Evolutionary conservation across 2,329 filamentous ascomycete genomes (phyloP), one percentile per base, ranked within the genome.

Genomic region (Trichocomaceae sp.): DNA sequence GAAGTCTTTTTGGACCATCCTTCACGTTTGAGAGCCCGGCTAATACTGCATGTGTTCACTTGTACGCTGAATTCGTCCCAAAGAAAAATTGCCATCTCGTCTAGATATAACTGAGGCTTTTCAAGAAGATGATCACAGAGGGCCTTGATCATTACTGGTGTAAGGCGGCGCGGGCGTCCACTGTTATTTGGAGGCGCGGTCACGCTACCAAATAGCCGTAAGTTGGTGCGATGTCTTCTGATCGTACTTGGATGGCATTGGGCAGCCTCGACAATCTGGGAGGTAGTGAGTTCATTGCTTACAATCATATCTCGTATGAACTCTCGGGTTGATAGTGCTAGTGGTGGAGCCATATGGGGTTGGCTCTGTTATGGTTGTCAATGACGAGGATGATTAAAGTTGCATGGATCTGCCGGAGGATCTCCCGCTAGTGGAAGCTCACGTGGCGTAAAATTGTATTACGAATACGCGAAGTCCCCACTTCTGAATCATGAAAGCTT

Each of bases 241-340:
- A 67, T 56, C 13, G 60, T 52, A 52, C 60, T 59, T 47, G 56
- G 48, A 56, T 60, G 63, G 59, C 61, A 64, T 47, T 53, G 47
- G 53, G 61, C 62, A 37, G 54, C 60, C n/a, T 56, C 47, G 17
- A 58, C 60, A 48, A 66, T 64, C 49, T 64, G 47, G 44, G 48
- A 56, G 37, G 52, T 46, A 17, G 49, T 62, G 23, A 61, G 58
- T 42, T 53, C 54, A 58, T 56, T 58, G 57, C 60, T 59, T 33
- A 56, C 47, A 44, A 66, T 62, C 61, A 66, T 62, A 52, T 59
- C 52, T 53, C 26, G 49, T 50, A 58, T 60, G 44, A 53, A 50
- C 52, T 52, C 39, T 41, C 48, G 56, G 26, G 49, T 52, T 48
- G 56, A 56, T 50, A 23, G 15, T 41, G 44, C 44, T 26, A 26